These are phyloP conservation scores for Aspergillus unguis DNA, from an alignment of 2,329 filamentous ascomycete genomes.

Conservation along the genomic window DNA sequence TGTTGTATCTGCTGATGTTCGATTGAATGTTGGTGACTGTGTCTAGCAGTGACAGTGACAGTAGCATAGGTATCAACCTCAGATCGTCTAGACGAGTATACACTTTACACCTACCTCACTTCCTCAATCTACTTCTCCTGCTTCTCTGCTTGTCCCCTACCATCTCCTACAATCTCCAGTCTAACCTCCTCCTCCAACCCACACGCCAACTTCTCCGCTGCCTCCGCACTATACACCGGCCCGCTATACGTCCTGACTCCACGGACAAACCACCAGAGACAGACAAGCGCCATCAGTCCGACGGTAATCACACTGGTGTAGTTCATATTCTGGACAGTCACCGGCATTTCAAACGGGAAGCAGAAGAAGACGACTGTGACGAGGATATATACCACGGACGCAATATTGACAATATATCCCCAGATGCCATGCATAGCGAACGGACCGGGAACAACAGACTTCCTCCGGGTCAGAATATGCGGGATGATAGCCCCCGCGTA, in stretches of 20 bases:
- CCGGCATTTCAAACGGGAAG: slow-evolving; percentile 5
- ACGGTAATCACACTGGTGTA: slow-evolving; percentile 43
- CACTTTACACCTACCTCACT: too few relatives aligned
- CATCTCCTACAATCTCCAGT: neutral
- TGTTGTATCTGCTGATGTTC: too few relatives aligned
- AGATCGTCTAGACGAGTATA: too few relatives aligned
- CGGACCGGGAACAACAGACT: slow-evolving; percentile 52
- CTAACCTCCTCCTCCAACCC: neutral
- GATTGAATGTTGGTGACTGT: too few relatives aligned
- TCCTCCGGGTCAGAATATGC: slow-evolving; percentile 48
- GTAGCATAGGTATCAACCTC: too few relatives aligned
- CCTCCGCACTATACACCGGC: slow-evolving; percentile 47
- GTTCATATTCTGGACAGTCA: slow-evolving; percentile 46
- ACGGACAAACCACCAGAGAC: slow-evolving; percentile 25
- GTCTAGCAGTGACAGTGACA: too few relatives aligned
- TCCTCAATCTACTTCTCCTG: too few relatives aligned
- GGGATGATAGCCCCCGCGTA: slow-evolving; percentile 64
- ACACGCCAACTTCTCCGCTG: slow-evolving; percentile 49
- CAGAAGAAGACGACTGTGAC: slow-evolving; percentile 10
- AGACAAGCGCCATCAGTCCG: slow-evolving; percentile 21
- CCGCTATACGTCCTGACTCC: slow-evolving; percentile 32
- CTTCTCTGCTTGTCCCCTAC: too few relatives aligned
- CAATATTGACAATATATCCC: slow-evolving; percentile 44
- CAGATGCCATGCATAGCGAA: slow-evolving; percentile 49
- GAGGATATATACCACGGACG: slow-evolving; percentile 48